phyloP scores from a whole-genome alignment of 176 grass and related monocot species.

The Hyparrhenia diplandra region DNA sequence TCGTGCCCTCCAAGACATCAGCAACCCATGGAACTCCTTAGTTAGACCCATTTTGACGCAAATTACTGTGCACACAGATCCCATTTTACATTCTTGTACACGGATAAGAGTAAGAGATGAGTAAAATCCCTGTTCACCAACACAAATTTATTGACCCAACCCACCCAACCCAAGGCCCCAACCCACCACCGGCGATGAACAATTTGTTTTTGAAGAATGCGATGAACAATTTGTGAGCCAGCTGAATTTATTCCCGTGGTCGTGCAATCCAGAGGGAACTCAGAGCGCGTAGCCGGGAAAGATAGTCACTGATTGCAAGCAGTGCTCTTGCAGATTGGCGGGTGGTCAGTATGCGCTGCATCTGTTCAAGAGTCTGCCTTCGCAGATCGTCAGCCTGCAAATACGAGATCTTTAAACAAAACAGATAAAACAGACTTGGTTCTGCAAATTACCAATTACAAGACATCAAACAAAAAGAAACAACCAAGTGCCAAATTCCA shows the following conservation, averaged over 20 bases:
- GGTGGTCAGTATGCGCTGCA: slow-evolving; percentile 39
- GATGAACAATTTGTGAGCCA: not conserved
- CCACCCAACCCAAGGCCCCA: too few relatives aligned
- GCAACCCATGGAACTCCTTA: too few relatives aligned
- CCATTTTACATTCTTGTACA: not conserved
- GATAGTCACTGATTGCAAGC: slow-evolving; percentile 46
- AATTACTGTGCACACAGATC: not conserved
- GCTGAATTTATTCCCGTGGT: slow-evolving; percentile 23
- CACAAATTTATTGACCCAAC: not conserved
- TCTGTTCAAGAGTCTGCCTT: slow-evolving; percentile 34
- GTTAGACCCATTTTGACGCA: not conserved
- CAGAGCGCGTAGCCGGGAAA: slow-evolving; percentile 41
- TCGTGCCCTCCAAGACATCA: too few relatives aligned
- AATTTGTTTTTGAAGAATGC: too few relatives aligned
- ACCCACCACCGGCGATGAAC: not conserved
- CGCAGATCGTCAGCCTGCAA: slow-evolving; percentile 57
- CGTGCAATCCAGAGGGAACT: slow-evolving; percentile 56
- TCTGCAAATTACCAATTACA: not conserved
- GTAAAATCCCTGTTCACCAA: not conserved
- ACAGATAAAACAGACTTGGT: not conserved
- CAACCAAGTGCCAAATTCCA: not conserved
- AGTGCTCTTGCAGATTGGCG: slow-evolving; percentile 51
- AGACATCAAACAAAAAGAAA: not conserved
- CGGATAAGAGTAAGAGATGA: not conserved
- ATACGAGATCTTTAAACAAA: not conserved